These are phyloP conservation scores for Mycena olivaceomarginata DNA, from an alignment of 768 basidiomycete species.

Conservation along the genomic window DNA sequence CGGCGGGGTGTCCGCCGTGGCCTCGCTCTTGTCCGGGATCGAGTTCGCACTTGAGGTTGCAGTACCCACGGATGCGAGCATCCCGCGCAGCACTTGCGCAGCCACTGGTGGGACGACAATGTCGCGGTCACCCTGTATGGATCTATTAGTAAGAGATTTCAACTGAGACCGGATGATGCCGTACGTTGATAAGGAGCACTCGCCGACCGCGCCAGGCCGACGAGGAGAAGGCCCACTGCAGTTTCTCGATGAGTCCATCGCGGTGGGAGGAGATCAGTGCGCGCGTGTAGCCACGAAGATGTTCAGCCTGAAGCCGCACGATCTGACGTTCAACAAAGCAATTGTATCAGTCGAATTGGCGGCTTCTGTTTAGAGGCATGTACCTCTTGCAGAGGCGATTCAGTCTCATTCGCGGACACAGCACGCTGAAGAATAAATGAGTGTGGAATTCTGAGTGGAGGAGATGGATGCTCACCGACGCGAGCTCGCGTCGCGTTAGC, in stretches of 20 bases:
- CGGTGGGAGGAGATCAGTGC: constrained; percentile 70
- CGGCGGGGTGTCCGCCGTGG: too few relatives aligned
- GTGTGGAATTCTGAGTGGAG: not conserved
- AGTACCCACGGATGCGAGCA: too few relatives aligned
- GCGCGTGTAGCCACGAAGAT: constrained; percentile 67
- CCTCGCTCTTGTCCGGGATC: too few relatives aligned
- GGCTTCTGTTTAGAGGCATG: not conserved
- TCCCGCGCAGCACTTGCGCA: too few relatives aligned
- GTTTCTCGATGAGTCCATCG: constrained; percentile 59
- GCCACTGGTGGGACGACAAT: too few relatives aligned
- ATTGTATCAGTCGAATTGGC: not conserved
- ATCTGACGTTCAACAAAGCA: constrained; percentile 53
- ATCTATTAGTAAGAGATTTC: too few relatives aligned
- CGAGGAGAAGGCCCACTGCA: constrained; percentile 33
- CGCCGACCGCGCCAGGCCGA: not conserved
- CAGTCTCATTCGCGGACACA: not conserved
- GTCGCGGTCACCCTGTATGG: too few relatives aligned
- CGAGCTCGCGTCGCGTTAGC: constrained; percentile 1
- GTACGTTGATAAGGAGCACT: not conserved
- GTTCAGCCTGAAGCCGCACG: constrained; percentile 67
- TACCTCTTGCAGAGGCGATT: constrained; percentile 12
- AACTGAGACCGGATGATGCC: too few relatives aligned
- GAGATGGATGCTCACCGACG: not conserved
- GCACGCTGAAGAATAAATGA: not conserved
- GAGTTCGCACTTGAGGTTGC: too few relatives aligned